Percentiles rank a stretch among this genome's conserved stretches.
These are phyloP conservation scores for Stachybotrys elegans DNA, from an alignment of 2,329 filamentous ascomycete species.

Conservation along the genomic window DNA sequence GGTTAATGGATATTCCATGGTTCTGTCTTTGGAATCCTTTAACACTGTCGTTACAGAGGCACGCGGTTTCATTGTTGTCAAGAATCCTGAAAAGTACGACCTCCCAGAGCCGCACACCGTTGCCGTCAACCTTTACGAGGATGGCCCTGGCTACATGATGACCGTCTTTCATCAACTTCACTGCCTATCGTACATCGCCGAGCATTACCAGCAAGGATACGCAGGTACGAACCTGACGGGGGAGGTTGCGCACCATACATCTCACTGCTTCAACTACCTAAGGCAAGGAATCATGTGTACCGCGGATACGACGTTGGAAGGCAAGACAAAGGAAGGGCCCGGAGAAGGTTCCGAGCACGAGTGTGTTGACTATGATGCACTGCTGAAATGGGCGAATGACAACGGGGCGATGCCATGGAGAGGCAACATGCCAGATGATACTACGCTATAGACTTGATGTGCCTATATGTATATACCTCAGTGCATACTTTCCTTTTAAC, in stretches of 20 bases:
- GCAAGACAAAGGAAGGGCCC: neutral
- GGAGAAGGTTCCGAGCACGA: neutral
- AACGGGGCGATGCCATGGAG: neutral
- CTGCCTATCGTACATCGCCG: conserved; percentile 9
- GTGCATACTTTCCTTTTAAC: no score
- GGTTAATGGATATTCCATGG: no score
- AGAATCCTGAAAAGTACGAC: neutral
- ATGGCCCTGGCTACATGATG: neutral
- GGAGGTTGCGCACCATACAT: conserved; percentile 22
- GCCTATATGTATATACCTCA: no score
- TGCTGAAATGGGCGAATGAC: neutral
- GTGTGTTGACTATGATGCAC: neutral
- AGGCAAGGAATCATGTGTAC: conserved; percentile 34
- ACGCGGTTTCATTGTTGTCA: neutral
- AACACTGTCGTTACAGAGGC: neutral
- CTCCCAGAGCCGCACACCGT: neutral
- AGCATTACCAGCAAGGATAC: conserved; percentile 3
- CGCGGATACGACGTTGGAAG: conserved; percentile 13
- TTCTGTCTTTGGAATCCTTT: no score
- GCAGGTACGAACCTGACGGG: neutral
- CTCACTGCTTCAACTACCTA: conserved; percentile 34
- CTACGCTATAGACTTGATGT: neutral
- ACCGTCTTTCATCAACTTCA: conserved; percentile 12
- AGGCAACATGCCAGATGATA: neutral
- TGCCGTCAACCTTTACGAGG: neutral